Percentiles rank a stretch among this genome's conserved stretches.
These are phyloP conservation scores for Plasmodium billcollinsi DNA, from an alignment of 169 alveolate species.

Conservation along the genomic window DNA sequence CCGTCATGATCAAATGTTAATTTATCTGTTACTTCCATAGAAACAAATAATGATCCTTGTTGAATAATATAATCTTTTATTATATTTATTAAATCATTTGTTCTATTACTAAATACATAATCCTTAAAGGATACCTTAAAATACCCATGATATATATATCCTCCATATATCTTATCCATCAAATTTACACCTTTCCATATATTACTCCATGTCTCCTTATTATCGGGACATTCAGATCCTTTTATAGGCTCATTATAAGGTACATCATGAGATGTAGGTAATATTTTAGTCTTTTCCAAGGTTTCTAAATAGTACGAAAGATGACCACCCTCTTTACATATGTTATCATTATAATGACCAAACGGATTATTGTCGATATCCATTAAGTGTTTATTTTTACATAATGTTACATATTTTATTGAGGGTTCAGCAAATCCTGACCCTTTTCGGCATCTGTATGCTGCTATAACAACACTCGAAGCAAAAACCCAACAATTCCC, in stretches of 20 bases:
- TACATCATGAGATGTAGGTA: constrained; percentile 58
- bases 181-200: constrained; percentile 43
- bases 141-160: constrained; percentile 44
- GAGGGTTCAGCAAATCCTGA: constrained; percentile 69
- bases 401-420: constrained; percentile 51
- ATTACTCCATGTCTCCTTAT: constrained; percentile 23
- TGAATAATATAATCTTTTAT: constrained; percentile 76
- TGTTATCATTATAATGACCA: constrained; percentile 52
- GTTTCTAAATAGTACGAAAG: constrained; percentile 30
- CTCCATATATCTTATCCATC: constrained; percentile 15
- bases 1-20: constrained; percentile 80
- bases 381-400: constrained; percentile 15
- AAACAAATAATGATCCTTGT: constrained; percentile 72
- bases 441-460: constrained; percentile 58
- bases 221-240: constrained; percentile 46
- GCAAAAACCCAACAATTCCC: constrained; percentile 76
- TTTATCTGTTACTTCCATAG: constrained; percentile 62
- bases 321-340: constrained; percentile 70
- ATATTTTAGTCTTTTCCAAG: background rate
- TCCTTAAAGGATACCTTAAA: constrained; percentile 51
- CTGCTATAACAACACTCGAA: constrained; percentile 34
- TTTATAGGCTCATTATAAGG: constrained; percentile 57
- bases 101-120: constrained; percentile 16
- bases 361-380: background rate
- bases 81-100: constrained; percentile 54